Evolutionary conservation across 306 rosid genomes (phyloP), one percentile per base, ranked within the genome.

Genomic region (Heteromeles arbutifolia): DNA sequence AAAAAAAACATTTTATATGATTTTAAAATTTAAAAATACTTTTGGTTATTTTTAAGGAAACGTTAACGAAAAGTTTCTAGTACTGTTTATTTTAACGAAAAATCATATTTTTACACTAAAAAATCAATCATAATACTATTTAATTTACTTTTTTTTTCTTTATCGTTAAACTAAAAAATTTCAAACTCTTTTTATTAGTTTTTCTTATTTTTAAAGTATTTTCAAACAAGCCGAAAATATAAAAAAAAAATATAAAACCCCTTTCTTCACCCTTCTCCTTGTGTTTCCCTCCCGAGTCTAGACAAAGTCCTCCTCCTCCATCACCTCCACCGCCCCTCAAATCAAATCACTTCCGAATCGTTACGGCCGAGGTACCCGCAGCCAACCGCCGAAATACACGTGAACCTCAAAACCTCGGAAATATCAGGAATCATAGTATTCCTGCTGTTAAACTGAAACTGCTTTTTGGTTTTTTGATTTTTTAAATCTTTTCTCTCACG

Each of bases 271-370:
- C 5, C 8, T 15, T 48, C 54, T 22, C 37, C 32, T 24, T 57
- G 34, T 73, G 19, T 39, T 73, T 58, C 77, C 77, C 69, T 43
- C 61, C 61, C 69, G 37, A 44, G 70, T 74, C 77, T 69, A 44
- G 11, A 57, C 77, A 19, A 74, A 48, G 21, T 48, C 54, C 3
- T 17, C 54, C 54, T 48, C 54, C 54, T 5, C 54, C 54, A 2
- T 18, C 8, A 48, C 64, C 44, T 19, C 15, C 28, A 1, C 53
- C 31, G 21, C 29, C 48, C 10, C 39, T 28, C 48, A 2, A 15
- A 3, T 61, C 15, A 65, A 19, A 4, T 29, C 43, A 29, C 67
- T 2, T 57, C 22, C 21, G 17, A 34, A 34, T 65, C 69, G 26
- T 32, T 9, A 34, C 26, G n/a, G 26, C 48, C 48, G 6, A 21